Evolutionary conservation across 2,329 filamentous ascomycete species (phyloP), one percentile per base, ranked within the genome.

Genomic region (Coniochaeta sp.): DNA sequence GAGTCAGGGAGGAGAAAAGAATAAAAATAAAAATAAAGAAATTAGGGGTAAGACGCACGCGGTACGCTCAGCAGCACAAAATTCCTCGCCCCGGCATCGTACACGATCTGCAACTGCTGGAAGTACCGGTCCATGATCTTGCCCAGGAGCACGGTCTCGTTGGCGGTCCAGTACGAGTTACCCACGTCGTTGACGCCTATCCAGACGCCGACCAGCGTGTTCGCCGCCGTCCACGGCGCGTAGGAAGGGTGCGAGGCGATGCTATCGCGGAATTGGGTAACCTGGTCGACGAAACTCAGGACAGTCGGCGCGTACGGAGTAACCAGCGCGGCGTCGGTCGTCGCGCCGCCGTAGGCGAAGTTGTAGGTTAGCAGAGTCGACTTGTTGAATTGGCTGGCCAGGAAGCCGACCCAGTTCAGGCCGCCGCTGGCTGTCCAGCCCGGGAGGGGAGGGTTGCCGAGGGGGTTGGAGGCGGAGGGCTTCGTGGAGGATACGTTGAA

Each of bases 371-470:
- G 72, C 4, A 79, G 65, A 0, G 72, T 66, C 0, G 76, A 75
- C 0, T 68, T 63, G 65, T 81, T 80, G 67, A 76, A 72, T 56
- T 73, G 65, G 4, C 73, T 74, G 1, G 74, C 73, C 17, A 81
- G 68, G 61, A 77, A 76, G 58, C 75, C 79, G 17, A 80, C 72
- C 78, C 78, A 81, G 68, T 81, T 81, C 50, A 74, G 65, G 3
- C 79, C 80, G 44, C 77, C 77, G 24, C 71, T 70, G 22, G 76
- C 74, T 9, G 80, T 81, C 62, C 71, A 77, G n/a, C 79, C 76
- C 0, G 78, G 79, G 52, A 80, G 80, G 1, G 72, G 55, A 0
- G 85, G 85, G 71, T 88, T 88, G 10, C 85, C 85, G 62, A 88
- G 73, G 0, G 85, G 83, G 65, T 86, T 84, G 6, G 72, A 70